Base-by-base conservation (phyloP, 495 filamentous ascomycete species). In the Penicillium flavigenum region DNA sequence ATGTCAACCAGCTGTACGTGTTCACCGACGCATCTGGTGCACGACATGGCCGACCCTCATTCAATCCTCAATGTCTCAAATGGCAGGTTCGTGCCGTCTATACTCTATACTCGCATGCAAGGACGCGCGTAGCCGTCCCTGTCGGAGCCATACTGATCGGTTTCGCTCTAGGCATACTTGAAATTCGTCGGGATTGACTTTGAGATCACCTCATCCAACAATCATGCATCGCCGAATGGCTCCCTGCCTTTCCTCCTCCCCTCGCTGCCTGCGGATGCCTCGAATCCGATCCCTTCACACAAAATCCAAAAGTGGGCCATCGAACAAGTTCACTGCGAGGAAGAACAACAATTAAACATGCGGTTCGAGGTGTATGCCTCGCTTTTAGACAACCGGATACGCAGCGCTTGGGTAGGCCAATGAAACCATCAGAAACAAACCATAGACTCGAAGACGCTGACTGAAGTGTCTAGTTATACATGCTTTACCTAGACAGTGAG, bases 11-110 rank as follows among this genome's bases (percentile, higher is more conserved):
- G 34, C 77, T 98, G 16, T 92, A 92, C 67, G 76, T 96, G 32
- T 98, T 96, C 72, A 82, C 82, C 48, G 84, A 84, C 12, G 80
- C 85, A 1, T 72, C 78, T 26, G 88, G 86, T 58, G 91, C 87
- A 20, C 66, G 70, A 26, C 62, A 65, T 32, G 88, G 86, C 12
- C 70, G 77, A 24, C 90, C 91, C 20, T 93, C 89, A 48, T 96
- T 89, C 76, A 97, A 98, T 73, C 94, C 94, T 4, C 83, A 83
- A 62, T 98, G 94, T 79, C 79, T 98, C 60, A 96, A 93, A 75
- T 97, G 91, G 92, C 94, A 97, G 88, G 93, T 92, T 65, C 47
- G 86, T 79, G 34, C 5, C 24, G 47, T 59, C n/a, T 54, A 51
- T 8, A 24, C 24, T 14, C 34, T 14, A 36, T 39, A 17, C 6